These are phyloP conservation scores for Aegilops tauschii DNA, from an alignment of 176 grass and related monocot species.

Conservation along the genomic window DNA sequence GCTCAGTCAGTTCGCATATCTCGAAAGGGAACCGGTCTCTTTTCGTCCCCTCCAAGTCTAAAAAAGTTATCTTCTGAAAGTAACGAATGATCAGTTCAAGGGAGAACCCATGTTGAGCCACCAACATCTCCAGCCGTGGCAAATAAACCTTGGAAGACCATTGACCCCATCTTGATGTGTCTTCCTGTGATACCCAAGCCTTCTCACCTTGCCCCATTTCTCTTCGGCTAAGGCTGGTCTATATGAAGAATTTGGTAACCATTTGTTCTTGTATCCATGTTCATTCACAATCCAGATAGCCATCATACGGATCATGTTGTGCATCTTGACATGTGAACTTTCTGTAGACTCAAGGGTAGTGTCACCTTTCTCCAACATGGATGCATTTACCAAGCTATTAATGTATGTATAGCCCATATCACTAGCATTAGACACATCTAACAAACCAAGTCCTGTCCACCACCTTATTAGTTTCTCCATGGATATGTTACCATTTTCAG, in stretches of 20 bases:
- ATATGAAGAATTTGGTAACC: background rate
- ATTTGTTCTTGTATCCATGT: background rate
- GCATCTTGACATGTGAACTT: conserved; percentile 7
- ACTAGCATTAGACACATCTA: background rate
- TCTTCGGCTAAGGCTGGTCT: background rate
- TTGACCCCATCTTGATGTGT: background rate
- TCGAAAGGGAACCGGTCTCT: background rate
- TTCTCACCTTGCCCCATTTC: background rate
- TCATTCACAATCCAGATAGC: background rate
- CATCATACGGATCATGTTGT: background rate
- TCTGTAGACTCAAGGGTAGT: background rate
- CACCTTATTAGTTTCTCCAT: background rate
- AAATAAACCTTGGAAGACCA: background rate
- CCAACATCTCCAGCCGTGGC: background rate
- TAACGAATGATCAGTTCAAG: background rate
- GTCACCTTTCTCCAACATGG: background rate
- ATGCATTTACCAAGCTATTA: background rate
- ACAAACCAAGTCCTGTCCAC: background rate
- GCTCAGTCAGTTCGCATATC: background rate
- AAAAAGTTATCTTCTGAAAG: background rate
- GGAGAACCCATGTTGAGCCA: background rate
- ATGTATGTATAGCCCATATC: background rate
- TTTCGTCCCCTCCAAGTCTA: background rate
- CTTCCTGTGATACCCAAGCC: background rate
- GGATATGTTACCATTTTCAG: background rate